Evolutionary conservation across 129 eudicot species (phyloP), one percentile per base, ranked within the genome.

Genomic region (Artemisia argyi): DNA sequence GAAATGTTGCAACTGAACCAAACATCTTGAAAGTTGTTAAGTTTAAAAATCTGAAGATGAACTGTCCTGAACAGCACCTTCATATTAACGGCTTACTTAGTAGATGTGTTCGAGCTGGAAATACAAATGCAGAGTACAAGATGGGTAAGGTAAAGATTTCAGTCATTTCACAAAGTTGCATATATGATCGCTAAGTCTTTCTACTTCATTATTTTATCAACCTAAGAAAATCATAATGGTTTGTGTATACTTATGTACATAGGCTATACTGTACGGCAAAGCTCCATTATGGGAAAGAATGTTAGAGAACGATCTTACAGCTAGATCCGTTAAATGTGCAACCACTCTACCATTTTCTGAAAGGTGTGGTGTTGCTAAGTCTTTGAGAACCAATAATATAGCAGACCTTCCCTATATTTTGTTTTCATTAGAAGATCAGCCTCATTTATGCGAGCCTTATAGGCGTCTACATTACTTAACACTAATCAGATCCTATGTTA

Each of bases 71-170:
- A 42, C 68, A 64, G 44, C 52, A 64, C 68, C 51, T 5, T 30
- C 67, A 26, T 39, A 15, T 62, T 62, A n/a, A 62, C 11, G 46
- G 67, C 49, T 35, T 63, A 32, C 68, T 63, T 63, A 35, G 68
- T 35, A 63, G 68, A 35, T 35, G 47, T 15, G 50, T 63, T 32
- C 50, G 1, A 63, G 19, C 19, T 6, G 49, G 48, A 63, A 63
- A 35, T 15, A 18, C 4, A 15, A 63, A 20, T 13, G 68, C 68
- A 63, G 49, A 63, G 44, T n/a, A 5, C 19, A 20, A 1, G 3
- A 63, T 63, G 68, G 68, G 26, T 14, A 63, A 35, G 51, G 68
- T 63, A n/a, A 28, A 39, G 18, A 62, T 63, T 15, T n/a, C n/a
- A n/a, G n/a, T n/a, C n/a, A n/a, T n/a, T n/a, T 62, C 11, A 32